phyloP scores from a whole-genome alignment of 1,284 basidiomycete species.

The Ustilago xerochloae region DNA sequence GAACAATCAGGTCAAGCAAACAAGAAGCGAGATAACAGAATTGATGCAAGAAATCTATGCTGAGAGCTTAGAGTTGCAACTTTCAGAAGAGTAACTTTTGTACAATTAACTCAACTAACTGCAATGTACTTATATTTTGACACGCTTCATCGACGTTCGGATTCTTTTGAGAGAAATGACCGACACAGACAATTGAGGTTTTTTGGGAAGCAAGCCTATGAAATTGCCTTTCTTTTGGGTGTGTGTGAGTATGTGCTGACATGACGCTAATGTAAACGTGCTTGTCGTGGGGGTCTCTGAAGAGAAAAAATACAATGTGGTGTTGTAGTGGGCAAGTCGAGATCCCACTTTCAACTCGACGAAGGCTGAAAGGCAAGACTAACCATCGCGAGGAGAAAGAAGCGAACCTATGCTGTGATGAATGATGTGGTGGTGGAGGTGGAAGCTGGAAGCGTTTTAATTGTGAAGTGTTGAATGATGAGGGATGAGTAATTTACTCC shows the following conservation, averaged over 20 bases:
- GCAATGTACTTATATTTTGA: not conserved
- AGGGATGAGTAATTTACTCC: conserved; percentile 31
- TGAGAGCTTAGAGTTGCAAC: conserved; percentile 43
- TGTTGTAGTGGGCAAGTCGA: conserved; percentile 11
- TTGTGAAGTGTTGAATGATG: too few relatives aligned
- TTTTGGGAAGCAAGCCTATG: conserved; percentile 27
- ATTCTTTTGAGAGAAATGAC: too few relatives aligned
- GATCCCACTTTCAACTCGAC: not conserved
- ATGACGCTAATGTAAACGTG: not conserved
- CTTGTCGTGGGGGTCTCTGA: conserved; percentile 14
- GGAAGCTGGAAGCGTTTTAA: not conserved
- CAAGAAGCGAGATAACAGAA: conserved; percentile 31
- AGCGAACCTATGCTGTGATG: conserved; percentile 1
- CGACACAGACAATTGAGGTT: not conserved
- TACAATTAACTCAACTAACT: not conserved
- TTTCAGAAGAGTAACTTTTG: conserved; percentile 1
- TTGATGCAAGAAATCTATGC: conserved; percentile 51
- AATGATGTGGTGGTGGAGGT: not conserved
- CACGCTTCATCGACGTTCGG: too few relatives aligned
- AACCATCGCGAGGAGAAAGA: conserved; percentile 8
- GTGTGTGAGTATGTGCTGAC: conserved; percentile 10
- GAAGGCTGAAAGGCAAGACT: conserved; percentile 33
- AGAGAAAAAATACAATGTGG: conserved; percentile 25
- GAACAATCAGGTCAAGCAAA: conserved; percentile 8
- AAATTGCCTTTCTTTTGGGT: conserved; percentile 44